A percentile compares a stretch with the other conserved stretches of the same genome.
Conservation (phyloP, 176 grass and related monocot species). For the Aechmea fasciata region DNA sequence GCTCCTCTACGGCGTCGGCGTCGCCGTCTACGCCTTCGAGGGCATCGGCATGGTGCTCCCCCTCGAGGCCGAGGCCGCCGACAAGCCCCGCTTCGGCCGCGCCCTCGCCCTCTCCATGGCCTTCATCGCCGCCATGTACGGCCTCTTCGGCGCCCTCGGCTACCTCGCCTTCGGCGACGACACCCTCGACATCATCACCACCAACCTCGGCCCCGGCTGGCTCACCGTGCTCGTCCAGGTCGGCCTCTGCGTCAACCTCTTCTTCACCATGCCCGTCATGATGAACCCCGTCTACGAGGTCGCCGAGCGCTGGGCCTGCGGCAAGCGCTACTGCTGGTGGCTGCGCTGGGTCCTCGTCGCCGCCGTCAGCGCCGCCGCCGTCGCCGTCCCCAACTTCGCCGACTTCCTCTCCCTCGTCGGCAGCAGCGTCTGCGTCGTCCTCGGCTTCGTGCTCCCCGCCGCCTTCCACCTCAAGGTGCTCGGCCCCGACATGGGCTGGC, state of each 20-base stretch:
- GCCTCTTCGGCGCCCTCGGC: conserved; percentile 76
- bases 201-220: conserved; percentile 77
- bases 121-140: conserved; percentile 75
- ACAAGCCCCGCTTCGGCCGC: conserved; percentile 64
- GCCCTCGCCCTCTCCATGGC: conserved; percentile 73
- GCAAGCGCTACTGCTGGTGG: conserved; percentile 72
- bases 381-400: conserved; percentile 84
- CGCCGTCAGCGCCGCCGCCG: conserved; percentile 50
- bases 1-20: conserved; percentile 78
- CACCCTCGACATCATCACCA: conserved; percentile 94
- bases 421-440: conserved; percentile 85
- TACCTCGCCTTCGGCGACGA: conserved; percentile 79
- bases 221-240: conserved; percentile 74
- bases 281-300: conserved; percentile 98
- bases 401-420: conserved; percentile 93
- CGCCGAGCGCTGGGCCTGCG: conserved; percentile 63
- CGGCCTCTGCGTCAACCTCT: conserved; percentile 93
- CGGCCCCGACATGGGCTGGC: conserved; percentile 38
- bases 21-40: conserved; percentile 95
- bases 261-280: conserved; percentile 95
- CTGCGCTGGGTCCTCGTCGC: conserved; percentile 68
- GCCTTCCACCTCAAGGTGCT: conserved; percentile 82
- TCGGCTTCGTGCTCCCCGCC: conserved; percentile 79
- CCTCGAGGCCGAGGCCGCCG: conserved; percentile 64
- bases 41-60: conserved; percentile 91